These are phyloP conservation scores for Ceratocystis papillata DNA, from an alignment of 2,329 filamentous ascomycete genomes.

Conservation along the genomic window DNA sequence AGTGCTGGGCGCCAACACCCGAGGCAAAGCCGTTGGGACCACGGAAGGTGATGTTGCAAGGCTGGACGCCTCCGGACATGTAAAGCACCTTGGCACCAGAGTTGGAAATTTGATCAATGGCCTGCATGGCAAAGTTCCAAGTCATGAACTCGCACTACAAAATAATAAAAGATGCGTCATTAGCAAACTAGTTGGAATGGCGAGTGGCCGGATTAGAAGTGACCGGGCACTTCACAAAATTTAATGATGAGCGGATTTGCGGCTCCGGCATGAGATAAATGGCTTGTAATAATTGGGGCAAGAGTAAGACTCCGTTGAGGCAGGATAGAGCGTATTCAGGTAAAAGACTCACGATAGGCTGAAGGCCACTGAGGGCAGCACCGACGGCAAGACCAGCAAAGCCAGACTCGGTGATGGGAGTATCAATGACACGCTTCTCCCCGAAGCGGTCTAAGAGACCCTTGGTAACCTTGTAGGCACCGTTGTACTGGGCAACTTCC, in stretches of 20 bases:
- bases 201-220: not conserved
- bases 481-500: constrained; percentile 99
- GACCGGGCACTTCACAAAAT: no score
- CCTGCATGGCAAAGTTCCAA: constrained; percentile 99
- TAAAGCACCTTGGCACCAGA: constrained; percentile 98
- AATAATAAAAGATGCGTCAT: constrained; percentile 13
- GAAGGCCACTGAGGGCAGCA: constrained; percentile 84
- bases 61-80: constrained; percentile 99
- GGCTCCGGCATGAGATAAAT: not conserved
- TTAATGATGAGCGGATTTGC: no score
- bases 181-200: constrained; percentile 10
- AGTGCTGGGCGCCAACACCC: constrained; percentile 95
- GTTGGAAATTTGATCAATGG: constrained; percentile 99
- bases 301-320: not conserved
- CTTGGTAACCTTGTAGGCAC: constrained; percentile 99
- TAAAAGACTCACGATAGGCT: constrained; percentile 66
- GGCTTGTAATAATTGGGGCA: not conserved
- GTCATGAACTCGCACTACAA: constrained; percentile 97
- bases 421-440: constrained; percentile 95
- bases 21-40: constrained; percentile 96
- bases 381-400: constrained; percentile 90
- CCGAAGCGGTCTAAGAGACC: constrained; percentile 94
- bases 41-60: constrained; percentile 99
- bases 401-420: constrained; percentile 93
- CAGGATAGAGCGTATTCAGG: not conserved